phyloP scores from a whole-genome alignment of 2,329 filamentous ascomycete species.

The Zymoseptoria brevis region DNA sequence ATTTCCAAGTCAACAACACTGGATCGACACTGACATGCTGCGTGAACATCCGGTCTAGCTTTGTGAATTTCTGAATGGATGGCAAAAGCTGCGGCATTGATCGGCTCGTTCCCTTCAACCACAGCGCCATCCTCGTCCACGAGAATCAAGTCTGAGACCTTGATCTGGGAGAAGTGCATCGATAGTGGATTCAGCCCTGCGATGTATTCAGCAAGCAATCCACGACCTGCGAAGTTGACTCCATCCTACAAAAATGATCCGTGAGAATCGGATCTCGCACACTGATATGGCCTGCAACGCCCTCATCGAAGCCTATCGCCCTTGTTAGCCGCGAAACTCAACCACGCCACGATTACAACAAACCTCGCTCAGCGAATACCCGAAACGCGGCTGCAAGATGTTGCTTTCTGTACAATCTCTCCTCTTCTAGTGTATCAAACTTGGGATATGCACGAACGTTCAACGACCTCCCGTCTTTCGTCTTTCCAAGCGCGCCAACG shows the following conservation, averaged over 20 bases:
- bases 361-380: constrained; percentile 35
- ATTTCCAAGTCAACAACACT: background rate
- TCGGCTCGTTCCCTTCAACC: constrained; percentile 39
- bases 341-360: too few relatives aligned
- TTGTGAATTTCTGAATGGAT: constrained; percentile 39
- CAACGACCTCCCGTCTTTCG: constrained; percentile 38
- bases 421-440: constrained; percentile 31
- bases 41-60: constrained; percentile 37
- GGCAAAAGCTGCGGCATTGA: constrained; percentile 37
- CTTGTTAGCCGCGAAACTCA: too few relatives aligned
- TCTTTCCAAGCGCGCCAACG: constrained; percentile 41
- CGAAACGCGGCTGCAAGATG: constrained; percentile 39
- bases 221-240: background rate
- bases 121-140: constrained; percentile 38
- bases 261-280: constrained; percentile 33
- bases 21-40: constrained; percentile 13
- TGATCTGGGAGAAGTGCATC: constrained; percentile 38
- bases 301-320: constrained; percentile 31
- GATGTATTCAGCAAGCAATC: background rate
- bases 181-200: constrained; percentile 36
- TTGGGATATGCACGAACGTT: constrained; percentile 40
- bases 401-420: constrained; percentile 35
- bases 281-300: constrained; percentile 36
- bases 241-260: constrained; percentile 28
- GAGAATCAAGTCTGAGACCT: constrained; percentile 37